Conservation (phyloP, 768 basidiomycete genomes). For the Suillus plorans region DNA sequence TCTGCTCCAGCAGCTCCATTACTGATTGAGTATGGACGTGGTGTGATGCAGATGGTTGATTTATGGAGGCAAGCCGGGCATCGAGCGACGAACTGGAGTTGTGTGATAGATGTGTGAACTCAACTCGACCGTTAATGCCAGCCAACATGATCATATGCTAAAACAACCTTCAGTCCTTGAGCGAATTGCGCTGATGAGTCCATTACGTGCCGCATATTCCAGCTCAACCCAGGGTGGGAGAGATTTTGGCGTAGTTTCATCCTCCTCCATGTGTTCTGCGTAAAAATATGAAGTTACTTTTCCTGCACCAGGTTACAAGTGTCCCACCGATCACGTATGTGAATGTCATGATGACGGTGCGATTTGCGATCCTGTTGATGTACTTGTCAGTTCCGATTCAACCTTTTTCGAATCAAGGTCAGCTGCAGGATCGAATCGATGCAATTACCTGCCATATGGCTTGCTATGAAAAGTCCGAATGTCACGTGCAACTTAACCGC, state of each 20-base stretch:
- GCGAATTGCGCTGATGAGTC: background rate
- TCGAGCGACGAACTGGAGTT: constrained; percentile 58
- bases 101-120: constrained; percentile 87
- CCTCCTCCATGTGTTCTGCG: constrained; percentile 93
- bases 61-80: constrained; percentile 17
- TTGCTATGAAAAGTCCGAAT: background rate
- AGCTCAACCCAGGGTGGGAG: constrained; percentile 90
- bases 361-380: no score
- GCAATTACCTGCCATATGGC: background rate
- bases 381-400: no score
- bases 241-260: constrained; percentile 68
- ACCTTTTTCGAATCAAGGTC: background rate
- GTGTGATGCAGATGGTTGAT: constrained; percentile 13
- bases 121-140: constrained; percentile 59
- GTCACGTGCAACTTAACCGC: background rate
- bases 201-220: constrained; percentile 74
- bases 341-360: constrained; percentile 37
- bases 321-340: constrained; percentile 58
- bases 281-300: constrained; percentile 6
- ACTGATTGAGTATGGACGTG: constrained; percentile 24
- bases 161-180: background rate
- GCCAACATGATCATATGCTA: constrained; percentile 87
- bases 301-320: background rate
- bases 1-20: constrained; percentile 15
- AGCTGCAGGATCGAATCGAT: background rate